phyloP scores from a whole-genome alignment of 306 rosid species.

The Luffa aegyptiaca region DNA sequence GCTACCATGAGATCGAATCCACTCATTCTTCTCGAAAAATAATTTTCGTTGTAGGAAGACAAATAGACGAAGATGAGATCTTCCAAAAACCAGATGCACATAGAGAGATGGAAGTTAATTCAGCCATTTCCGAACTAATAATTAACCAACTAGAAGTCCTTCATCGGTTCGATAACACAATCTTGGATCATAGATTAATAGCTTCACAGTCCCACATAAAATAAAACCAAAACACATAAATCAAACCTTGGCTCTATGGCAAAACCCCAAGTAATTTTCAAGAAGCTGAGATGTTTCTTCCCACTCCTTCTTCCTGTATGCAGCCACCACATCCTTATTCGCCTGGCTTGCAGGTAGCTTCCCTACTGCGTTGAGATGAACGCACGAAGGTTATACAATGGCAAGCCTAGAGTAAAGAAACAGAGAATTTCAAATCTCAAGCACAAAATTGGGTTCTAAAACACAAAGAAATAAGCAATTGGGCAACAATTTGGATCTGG shows the following conservation, averaged over 20 bases:
- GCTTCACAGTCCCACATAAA: not conserved
- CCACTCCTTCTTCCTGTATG: constrained; percentile 53
- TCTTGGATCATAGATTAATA: not conserved
- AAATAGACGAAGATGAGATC: not conserved
- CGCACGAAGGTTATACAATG: not conserved
- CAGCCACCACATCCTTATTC: constrained; percentile 43
- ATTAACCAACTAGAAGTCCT: not conserved
- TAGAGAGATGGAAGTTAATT: not conserved
- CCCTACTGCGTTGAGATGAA: constrained; percentile 45
- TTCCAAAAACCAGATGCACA: not conserved
- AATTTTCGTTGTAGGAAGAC: not conserved
- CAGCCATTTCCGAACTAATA: not conserved
- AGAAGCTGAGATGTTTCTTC: constrained; percentile 37
- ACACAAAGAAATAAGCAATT: not conserved
- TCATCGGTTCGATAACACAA: not conserved
- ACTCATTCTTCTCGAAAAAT: not conserved
- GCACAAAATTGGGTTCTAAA: not conserved
- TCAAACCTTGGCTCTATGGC: constrained; percentile 49
- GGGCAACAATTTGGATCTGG: not conserved
- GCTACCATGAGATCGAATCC: not conserved
- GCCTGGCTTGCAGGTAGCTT: constrained; percentile 72
- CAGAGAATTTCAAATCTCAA: not conserved
- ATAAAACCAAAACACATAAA: not conserved
- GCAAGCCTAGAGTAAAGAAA: not conserved
- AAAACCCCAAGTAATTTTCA: constrained; percentile 34